Percentiles rank a stretch among this genome's conserved stretches.
Evolutionary conservation across 345 rosid species (phyloP).

Genomic region (Citrus sp.): DNA sequence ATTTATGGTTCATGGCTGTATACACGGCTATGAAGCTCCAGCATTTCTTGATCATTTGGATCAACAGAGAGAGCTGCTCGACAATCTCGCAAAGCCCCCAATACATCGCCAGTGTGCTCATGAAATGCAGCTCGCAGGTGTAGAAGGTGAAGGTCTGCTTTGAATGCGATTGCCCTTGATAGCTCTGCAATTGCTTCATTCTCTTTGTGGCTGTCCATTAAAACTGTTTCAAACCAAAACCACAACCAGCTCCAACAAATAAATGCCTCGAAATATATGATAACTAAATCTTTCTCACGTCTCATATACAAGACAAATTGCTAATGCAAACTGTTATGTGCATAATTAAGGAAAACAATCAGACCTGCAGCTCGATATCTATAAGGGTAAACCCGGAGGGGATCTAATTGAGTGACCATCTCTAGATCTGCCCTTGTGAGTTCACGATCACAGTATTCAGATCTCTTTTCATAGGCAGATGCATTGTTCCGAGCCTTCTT

Average conservation of each 20-base stretch:
- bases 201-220: constrained; percentile 89
- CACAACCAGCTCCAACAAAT: neutral
- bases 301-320: neutral
- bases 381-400: constrained; percentile 96
- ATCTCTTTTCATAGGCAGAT: constrained; percentile 97
- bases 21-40: constrained; percentile 86
- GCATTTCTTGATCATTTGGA: constrained; percentile 91
- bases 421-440: constrained; percentile 83
- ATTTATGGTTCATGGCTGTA: constrained; percentile 86
- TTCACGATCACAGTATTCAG: constrained; percentile 93
- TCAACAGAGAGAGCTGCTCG: constrained; percentile 95
- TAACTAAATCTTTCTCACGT: neutral
- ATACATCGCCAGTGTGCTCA: constrained; percentile 70
- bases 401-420: constrained; percentile 88
- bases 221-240: constrained; percentile 47
- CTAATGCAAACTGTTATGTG: neutral
- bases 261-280: neutral
- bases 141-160: constrained; percentile 91
- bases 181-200: constrained; percentile 87
- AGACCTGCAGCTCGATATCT: constrained; percentile 96
- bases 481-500: constrained; percentile 87
- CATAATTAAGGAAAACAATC: constrained; percentile 1
- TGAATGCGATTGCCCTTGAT: constrained; percentile 81
- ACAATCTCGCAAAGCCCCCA: constrained; percentile 75
- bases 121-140: constrained; percentile 94